Evolutionary conservation across 2,329 filamentous ascomycete species (phyloP), one percentile per base, ranked within the genome.

Genomic region (Fusarium sp.): DNA sequence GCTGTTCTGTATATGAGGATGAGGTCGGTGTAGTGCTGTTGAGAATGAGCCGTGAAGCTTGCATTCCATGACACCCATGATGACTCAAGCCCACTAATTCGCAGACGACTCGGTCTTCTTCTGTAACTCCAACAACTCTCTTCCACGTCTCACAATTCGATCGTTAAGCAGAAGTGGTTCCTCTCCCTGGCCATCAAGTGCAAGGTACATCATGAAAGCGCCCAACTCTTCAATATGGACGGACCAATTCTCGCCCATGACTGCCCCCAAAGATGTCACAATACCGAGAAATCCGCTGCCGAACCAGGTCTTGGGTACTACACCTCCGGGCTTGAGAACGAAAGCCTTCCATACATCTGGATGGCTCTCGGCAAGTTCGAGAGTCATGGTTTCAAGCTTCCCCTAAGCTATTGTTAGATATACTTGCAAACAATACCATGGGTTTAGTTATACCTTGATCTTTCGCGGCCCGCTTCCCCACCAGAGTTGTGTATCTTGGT

Each of bases 401-500:
- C 76, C 76, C 76, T 78, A 5, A 14, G 5, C 3, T 2, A 0
- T 0, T 18, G 16, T 78, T 16, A 73, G 29, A 31, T 31, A 31
- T 9, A 2, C 4, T 31, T 31, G 29, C 29, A 31, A 31, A 11
- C 29, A 31, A 31, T 11, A 10, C 8, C 29, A 31, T 31, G 2
- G 9, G 29, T 14, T 3, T 6, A 2, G 3, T 0, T 4, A 0
- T 72, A 75, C 76, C 58, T 78, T 78, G 5, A 77, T 48, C 33
- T 78, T 78, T 0, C 76, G 76, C 4, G 73, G 62, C 9, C 63
- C 68, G 8, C 71, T 69, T 0, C 78, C 48, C 1, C 78, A 78
- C 71, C 77, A 81, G 18, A 83, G 18, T 29, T 68, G 79, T 22
- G 74, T 64, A 7, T 81, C 76, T 63, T 83, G 82, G 20, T 83